Percentiles rank a stretch among this genome's conserved stretches.
phyloP scores from a whole-genome alignment of 116 monocot genomes.

The Trichopus zeylanicus region DNA sequence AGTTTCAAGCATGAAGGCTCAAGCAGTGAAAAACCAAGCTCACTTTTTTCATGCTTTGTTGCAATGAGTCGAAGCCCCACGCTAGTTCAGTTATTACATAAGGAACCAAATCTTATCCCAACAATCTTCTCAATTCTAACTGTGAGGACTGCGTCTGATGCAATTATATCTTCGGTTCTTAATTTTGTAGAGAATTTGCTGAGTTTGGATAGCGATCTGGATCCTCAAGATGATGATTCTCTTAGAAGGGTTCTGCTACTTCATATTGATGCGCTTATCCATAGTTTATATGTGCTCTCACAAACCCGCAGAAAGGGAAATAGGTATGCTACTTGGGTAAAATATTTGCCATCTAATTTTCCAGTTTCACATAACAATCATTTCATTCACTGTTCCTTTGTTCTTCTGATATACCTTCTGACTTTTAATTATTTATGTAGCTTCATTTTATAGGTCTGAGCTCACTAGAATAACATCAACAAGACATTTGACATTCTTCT shows the following conservation, averaged over 20 bases:
- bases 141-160: constrained; percentile 65
- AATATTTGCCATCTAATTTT: too few species aligned
- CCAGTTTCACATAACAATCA: too few species aligned
- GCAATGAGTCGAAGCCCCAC: constrained; percentile 66
- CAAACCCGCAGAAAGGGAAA: constrained; percentile 25
- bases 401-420: too few species aligned
- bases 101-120: constrained; percentile 52
- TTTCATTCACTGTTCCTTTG: too few species aligned
- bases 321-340: constrained; percentile 49
- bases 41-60: constrained; percentile 84
- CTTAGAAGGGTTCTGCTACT: constrained; percentile 45
- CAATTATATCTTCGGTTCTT: constrained; percentile 64
- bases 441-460: too few species aligned
- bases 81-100: constrained; percentile 42
- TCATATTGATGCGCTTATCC: constrained; percentile 55
- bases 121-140: constrained; percentile 77
- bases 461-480: too few species aligned
- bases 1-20: constrained; percentile 72
- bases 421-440: too few species aligned
- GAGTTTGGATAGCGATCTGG: constrained; percentile 46
- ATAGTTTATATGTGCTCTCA: constrained; percentile 45
- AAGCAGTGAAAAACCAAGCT: constrained; percentile 84
- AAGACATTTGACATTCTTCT: too few species aligned
- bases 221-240: constrained; percentile 30
- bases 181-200: constrained; percentile 72